These are phyloP conservation scores for Hypoxylon sp. DNA, from an alignment of 2,329 filamentous ascomycete species.

Conservation along the genomic window DNA sequence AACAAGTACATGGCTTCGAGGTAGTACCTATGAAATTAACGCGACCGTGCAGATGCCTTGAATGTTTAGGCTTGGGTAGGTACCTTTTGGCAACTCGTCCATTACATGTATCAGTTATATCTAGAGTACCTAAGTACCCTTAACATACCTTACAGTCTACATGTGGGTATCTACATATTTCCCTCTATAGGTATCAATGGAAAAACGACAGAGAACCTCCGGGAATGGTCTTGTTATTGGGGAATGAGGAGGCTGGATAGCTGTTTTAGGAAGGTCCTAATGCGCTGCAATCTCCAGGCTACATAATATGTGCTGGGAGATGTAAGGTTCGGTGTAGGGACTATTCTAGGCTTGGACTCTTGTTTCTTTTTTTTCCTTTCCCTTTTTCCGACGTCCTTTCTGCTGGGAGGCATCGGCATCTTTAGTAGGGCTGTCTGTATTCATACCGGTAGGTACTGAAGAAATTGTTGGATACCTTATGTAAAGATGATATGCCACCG, in stretches of 20 bases:
- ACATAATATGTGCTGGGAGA: neutral
- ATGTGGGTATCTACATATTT: too few species aligned
- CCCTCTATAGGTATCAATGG: too few species aligned
- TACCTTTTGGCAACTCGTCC: too few species aligned
- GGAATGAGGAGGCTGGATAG: neutral
- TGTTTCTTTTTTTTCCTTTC: neutral
- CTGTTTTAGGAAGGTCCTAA: conserved; percentile 35
- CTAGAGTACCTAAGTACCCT: too few species aligned
- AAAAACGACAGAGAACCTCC: neutral
- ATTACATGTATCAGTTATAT: too few species aligned
- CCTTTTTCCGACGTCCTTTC: neutral
- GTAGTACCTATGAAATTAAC: too few species aligned
- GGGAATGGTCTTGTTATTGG: neutral
- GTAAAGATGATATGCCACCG: conserved; percentile 17
- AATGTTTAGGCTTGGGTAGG: too few species aligned
- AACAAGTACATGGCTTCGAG: too few species aligned
- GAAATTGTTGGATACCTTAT: neutral
- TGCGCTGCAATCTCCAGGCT: neutral
- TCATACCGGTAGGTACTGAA: neutral
- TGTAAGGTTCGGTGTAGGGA: conserved; percentile 2
- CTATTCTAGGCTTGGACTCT: neutral
- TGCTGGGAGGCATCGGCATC: too few species aligned
- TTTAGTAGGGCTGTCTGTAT: too few species aligned
- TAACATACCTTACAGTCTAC: too few species aligned
- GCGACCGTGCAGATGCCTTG: too few species aligned